Base-by-base conservation (phyloP, 257 asterid species). In the Forsythia suspensa region DNA sequence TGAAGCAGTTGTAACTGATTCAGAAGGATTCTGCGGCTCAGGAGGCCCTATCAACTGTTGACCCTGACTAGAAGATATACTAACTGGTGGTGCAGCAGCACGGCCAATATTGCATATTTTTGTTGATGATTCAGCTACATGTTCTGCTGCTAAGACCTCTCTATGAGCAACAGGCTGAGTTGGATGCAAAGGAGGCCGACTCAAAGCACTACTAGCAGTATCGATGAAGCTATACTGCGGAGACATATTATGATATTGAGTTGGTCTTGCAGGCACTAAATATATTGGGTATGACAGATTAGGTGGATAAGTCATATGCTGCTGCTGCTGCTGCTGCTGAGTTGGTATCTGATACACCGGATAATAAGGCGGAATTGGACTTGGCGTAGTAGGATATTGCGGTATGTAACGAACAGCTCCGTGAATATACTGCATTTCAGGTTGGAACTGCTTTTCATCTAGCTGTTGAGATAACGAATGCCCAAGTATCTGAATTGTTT, bases 341-440 rank as follows among this genome's bases (percentile, higher is more conserved):
- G 85, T 65, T 44, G 97, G 95, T 85, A 87, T 76, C 86, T 93
- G 97, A 84, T 89, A 93, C 29, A 85, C 61, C 4, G 94, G 97
- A 84, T 90, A 90, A 80, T 89, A 89, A 63, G 93, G 87, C 67
- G 94, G 39, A 9, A 86, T 72, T 80, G 90, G 89, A 76, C 87
- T 20, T 24, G 86, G 88, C 52, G 82, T 84, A 4, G 81, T 42
- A 10, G 85, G 75, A 80, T 82, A 92, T 75, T 89, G 95, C 81
- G 94, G 88, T 39, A 83, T 59, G 82, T 91, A 91, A 11, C 81
- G 87, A 21, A 87, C 41, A 73, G 88, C 88, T 69, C 92, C 92
- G 73, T 90, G 96, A 83, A 89, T 16, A 44, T 86, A 81, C 74
- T 87, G 92, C 76, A 90, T 40, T 52, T 88, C 97, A 41, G 81